Conservation (phyloP, 257 asterid genomes). For the Solanum ossicruentum region DNA sequence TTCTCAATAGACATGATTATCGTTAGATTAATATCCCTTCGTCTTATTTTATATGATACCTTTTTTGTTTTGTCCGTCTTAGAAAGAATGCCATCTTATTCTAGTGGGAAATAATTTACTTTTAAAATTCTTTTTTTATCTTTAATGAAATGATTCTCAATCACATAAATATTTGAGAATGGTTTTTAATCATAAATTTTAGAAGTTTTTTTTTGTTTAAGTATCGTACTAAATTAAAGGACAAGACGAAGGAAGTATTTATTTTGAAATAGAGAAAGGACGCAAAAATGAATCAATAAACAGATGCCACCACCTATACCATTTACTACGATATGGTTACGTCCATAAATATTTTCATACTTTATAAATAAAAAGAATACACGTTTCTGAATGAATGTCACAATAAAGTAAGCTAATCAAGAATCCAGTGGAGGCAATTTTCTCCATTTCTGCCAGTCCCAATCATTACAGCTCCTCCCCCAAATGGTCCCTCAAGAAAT, state of each 20-base stretch:
- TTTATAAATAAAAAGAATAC: background rate
- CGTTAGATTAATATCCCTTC: too few species aligned
- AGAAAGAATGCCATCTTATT: too few species aligned
- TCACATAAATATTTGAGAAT: too few species aligned
- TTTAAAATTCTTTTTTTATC: too few species aligned
- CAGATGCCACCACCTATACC: background rate
- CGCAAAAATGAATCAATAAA: background rate
- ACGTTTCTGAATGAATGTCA: background rate
- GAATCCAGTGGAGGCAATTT: slow-evolving; percentile 20
- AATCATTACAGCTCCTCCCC: slow-evolving; percentile 41
- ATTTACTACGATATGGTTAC: background rate
- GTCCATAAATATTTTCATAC: background rate
- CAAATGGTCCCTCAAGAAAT: background rate
- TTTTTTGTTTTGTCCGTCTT: rapidly evolving
- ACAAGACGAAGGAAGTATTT: too few species aligned
- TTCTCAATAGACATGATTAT: too few species aligned
- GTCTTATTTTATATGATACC: too few species aligned
- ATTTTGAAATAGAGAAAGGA: background rate
- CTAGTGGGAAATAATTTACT: too few species aligned
- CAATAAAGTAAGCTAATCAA: background rate
- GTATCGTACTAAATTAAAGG: too few species aligned
- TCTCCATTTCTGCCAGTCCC: slow-evolving; percentile 28
- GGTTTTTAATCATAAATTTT: too few species aligned
- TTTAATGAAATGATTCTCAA: too few species aligned
- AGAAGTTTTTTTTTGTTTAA: too few species aligned